These are phyloP conservation scores for Exophiala viscosa DNA, from an alignment of 2,329 filamentous ascomycete species.

Conservation along the genomic window DNA sequence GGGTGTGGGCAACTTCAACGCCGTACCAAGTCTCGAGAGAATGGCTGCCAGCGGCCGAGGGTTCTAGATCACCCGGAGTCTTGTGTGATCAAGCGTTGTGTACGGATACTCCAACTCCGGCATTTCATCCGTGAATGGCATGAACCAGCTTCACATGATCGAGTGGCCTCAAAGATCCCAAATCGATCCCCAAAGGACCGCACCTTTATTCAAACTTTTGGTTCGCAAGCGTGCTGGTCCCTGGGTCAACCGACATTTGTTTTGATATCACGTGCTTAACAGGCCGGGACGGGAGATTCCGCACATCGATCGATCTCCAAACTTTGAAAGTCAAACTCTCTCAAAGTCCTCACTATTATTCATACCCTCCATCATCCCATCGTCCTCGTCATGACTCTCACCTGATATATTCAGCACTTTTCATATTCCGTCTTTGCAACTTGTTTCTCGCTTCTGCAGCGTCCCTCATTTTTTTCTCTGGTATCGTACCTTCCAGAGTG, in stretches of 20 bases:
- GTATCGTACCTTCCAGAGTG: too few relatives aligned
- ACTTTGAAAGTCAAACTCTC: neutral
- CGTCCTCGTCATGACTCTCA: neutral
- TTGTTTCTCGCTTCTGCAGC: neutral
- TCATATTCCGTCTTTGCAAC: neutral
- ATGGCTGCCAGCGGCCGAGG: conserved; percentile 25
- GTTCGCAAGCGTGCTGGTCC: neutral
- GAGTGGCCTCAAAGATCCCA: too few relatives aligned
- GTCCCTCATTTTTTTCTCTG: too few relatives aligned
- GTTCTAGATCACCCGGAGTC: conserved; percentile 10
- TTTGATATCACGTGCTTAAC: conserved; percentile 1
- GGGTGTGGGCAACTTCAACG: conserved; percentile 26
- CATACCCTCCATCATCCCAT: neutral
- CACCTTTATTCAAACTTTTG: neutral
- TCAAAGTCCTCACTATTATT: neutral
- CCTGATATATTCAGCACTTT: neutral
- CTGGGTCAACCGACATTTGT: neutral
- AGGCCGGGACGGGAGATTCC: neutral
- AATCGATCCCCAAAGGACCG: too few relatives aligned
- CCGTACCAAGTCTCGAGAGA: conserved; percentile 27
- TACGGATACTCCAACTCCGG: too few relatives aligned
- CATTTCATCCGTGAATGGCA: too few relatives aligned
- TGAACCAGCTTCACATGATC: too few relatives aligned
- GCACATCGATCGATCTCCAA: neutral
- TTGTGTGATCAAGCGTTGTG: too few relatives aligned